Evolutionary conservation across 2,329 filamentous ascomycete genomes (phyloP).

Genomic region (Fulvia fulva): DNA sequence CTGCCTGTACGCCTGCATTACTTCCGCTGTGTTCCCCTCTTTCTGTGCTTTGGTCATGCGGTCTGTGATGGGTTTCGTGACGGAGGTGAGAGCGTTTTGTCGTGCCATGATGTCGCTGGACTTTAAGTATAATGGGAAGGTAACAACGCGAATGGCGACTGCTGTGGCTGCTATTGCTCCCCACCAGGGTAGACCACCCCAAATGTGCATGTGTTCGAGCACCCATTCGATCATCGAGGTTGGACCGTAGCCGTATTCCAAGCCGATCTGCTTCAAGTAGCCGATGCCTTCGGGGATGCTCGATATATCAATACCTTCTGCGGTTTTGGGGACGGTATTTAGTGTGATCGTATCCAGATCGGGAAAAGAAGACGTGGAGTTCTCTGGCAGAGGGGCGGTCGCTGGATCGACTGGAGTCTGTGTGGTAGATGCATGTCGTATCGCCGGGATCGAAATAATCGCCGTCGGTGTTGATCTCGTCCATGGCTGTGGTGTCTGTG

Average conservation of each 20-base stretch:
- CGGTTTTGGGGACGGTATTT: constrained; percentile 32
- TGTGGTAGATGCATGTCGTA: constrained; percentile 28
- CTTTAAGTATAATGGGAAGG: constrained; percentile 63
- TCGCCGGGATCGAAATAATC: constrained; percentile 16
- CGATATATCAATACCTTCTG: constrained; percentile 6
- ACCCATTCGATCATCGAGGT: constrained; percentile 69
- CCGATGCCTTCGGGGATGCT: constrained; percentile 70
- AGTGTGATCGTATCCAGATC: constrained; percentile 34
- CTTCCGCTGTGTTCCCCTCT: constrained; percentile 45
- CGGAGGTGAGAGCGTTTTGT: constrained; percentile 57
- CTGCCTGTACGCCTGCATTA: constrained; percentile 47
- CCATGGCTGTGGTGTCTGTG: constrained; percentile 12
- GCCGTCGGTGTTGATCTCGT: constrained; percentile 12
- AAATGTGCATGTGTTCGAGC: constrained; percentile 80
- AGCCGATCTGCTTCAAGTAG: constrained; percentile 74
- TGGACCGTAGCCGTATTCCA: constrained; percentile 83
- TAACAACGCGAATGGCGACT: constrained; percentile 57
- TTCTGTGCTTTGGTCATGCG: constrained; percentile 48
- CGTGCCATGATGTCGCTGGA: constrained; percentile 61
- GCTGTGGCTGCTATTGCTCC: constrained; percentile 65
- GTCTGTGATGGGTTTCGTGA: constrained; percentile 54
- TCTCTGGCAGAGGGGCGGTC: constrained; percentile 23
- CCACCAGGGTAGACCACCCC: constrained; percentile 75
- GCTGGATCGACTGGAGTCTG: constrained; percentile 23
- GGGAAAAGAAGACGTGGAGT: constrained; percentile 18